Base-by-base conservation (phyloP, 306 rosid genomes). In the Cicer arietinum region DNA sequence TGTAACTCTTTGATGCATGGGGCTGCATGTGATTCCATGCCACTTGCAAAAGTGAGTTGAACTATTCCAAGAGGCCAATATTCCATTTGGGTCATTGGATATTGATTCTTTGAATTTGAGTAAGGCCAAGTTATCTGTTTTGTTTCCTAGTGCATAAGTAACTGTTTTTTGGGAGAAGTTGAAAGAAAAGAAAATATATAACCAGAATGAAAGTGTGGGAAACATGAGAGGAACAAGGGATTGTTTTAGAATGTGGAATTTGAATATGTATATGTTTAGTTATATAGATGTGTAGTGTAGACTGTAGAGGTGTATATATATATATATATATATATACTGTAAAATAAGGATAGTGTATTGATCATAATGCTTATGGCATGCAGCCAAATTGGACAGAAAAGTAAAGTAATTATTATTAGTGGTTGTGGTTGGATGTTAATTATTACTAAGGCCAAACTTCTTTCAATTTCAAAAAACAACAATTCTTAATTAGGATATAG, bases 41-140 rank as follows among this genome's bases (percentile, higher is more conserved):
- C 89, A 88, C 0, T 46, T 46, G 47, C 87, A 88, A 0, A 83
- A 80, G 59, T 67, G 81, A 4, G n/a, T 7, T 6, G 91, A 85
- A 40, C 17, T 65, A 46, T 88, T 85, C 78, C 86, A 85, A 43
- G 86, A 85, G 14, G 35, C 46, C 4, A 88, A 25, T 6, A 54
- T 14, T 47, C 46, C 59, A 13, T 37, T 14, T 7, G 82, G 87
- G 7, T 87, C 82, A 4, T 0, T 69, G 7, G 63, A n/a, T 41
- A 85, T 69, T 13, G 76, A 22, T 63, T 83, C 84, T 51, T 72
- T 85, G 52, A 83, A 48, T 46, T 75, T 80, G 17, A 85, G 76
- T 37, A 87, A n/a, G 1, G 85, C 79, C 5, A 63, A 65, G 2
- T 17, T 73, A 25, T 81, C 82, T 0, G n/a, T 66, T 1, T 77